Evolutionary conservation across 192 early-diverging fungal genomes (phyloP).

Genomic region (Gonapodya prolifera): DNA sequence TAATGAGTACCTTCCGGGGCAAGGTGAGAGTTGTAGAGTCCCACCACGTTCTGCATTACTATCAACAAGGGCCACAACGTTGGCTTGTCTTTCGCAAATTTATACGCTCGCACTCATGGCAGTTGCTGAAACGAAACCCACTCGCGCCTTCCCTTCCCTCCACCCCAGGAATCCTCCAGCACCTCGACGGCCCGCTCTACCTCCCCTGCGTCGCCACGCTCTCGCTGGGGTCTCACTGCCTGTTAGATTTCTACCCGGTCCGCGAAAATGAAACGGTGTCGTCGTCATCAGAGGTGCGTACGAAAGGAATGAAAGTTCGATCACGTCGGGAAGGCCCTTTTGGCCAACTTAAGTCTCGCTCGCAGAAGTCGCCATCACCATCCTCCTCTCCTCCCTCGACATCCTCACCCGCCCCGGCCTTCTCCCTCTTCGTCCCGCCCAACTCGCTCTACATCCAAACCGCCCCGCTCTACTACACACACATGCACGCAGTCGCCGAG

Average conservation of each 20-base stretch:
- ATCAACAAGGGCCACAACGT: too few species aligned
- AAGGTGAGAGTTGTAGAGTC: constrained; percentile 11
- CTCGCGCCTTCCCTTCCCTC: not conserved
- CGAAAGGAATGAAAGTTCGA: too few species aligned
- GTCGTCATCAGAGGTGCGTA: too few species aligned
- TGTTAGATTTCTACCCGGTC: constrained; percentile 28
- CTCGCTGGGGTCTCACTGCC: constrained; percentile 25
- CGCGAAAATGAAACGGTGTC: too few species aligned
- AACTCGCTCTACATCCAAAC: not conserved
- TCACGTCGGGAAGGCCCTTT: too few species aligned
- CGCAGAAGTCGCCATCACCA: not conserved
- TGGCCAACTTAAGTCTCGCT: too few species aligned
- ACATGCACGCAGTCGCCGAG: not conserved
- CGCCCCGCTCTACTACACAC: not conserved
- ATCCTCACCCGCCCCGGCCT: not conserved
- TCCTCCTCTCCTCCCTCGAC: not conserved
- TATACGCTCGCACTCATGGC: too few species aligned
- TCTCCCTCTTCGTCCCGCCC: not conserved
- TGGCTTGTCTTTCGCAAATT: too few species aligned
- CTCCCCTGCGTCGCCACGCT: constrained; percentile 34
- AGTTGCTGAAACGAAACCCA: not conserved
- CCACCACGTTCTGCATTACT: too few species aligned
- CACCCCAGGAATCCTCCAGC: constrained; percentile 25
- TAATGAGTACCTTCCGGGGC: constrained; percentile 36
- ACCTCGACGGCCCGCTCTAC: constrained; percentile 36